phyloP scores from a whole-genome alignment of 257 asterid species.

The Solanum chmielewskii region DNA sequence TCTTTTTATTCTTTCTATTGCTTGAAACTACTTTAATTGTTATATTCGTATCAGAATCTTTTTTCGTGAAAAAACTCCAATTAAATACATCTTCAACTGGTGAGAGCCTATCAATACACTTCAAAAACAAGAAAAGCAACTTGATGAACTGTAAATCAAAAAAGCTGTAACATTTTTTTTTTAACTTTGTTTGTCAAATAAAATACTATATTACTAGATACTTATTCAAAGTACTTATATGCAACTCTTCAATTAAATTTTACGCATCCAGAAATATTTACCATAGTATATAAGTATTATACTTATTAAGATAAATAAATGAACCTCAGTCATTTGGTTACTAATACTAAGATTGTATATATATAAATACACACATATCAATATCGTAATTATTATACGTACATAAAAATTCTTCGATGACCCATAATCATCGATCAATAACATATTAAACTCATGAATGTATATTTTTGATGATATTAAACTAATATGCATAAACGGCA shows the following conservation, averaged over 20 bases:
- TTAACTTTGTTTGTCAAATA: neutral
- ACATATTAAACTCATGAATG: neutral
- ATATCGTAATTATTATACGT: neutral
- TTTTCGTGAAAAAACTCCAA: fast-evolving
- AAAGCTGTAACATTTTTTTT: neutral
- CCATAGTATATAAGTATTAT: neutral
- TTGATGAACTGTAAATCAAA: neutral
- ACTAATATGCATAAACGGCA: neutral
- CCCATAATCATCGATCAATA: neutral
- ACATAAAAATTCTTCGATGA: neutral
- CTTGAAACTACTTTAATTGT: neutral
- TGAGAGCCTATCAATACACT: neutral
- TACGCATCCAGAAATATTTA: neutral
- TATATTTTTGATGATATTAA: no score
- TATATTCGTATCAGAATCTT: neutral
- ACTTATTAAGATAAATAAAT: neutral
- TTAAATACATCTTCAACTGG: neutral
- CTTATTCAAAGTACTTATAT: neutral
- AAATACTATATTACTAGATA: neutral
- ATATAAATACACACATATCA: neutral
- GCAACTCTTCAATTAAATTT: neutral
- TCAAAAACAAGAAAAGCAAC: neutral
- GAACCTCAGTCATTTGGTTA: neutral
- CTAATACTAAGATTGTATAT: neutral
- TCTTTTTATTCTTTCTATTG: neutral